Percentiles rank a stretch among this genome's conserved stretches.
Evolutionary conservation across 495 filamentous ascomycete species (phyloP).

Genomic region (Hyaloscypha finlandica): DNA sequence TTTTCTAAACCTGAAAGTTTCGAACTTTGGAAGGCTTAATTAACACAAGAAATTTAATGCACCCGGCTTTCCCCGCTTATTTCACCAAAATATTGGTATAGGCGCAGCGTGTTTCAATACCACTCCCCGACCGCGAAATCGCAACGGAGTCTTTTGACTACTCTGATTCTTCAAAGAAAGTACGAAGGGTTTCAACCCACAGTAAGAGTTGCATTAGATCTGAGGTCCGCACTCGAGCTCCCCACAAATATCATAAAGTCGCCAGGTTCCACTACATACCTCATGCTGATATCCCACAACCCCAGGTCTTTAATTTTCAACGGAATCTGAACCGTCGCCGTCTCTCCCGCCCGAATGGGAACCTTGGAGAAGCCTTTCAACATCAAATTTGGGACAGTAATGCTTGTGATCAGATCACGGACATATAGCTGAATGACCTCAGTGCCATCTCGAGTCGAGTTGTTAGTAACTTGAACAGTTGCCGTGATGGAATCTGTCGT

Average conservation of each 20-base stretch:
- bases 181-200: slow-evolving; percentile 32
- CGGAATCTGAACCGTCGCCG: slow-evolving; percentile 55
- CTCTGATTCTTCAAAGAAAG: background rate
- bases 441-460: slow-evolving; percentile 54
- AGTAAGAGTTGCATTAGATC: slow-evolving; percentile 55
- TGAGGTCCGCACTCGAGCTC: slow-evolving; percentile 55
- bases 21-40: too few species aligned
- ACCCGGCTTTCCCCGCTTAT: too few species aligned
- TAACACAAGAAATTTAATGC: too few species aligned
- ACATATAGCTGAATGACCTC: slow-evolving; percentile 74
- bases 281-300: slow-evolving; percentile 61
- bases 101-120: too few species aligned
- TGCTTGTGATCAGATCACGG: slow-evolving; percentile 58
- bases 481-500: slow-evolving; percentile 48
- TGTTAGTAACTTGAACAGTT: slow-evolving; percentile 60
- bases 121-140: too few species aligned
- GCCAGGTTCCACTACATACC: slow-evolving; percentile 71
- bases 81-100: too few species aligned
- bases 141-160: background rate
- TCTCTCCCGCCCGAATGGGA: slow-evolving; percentile 58
- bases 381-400: slow-evolving; percentile 64
- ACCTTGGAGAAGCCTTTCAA: slow-evolving; percentile 74
- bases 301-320: slow-evolving; percentile 54
- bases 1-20: too few species aligned
- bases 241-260: slow-evolving; percentile 62